These are phyloP conservation scores for Stachybotrys chlorohalonatus DNA, from an alignment of 2,329 filamentous ascomycete genomes.

Conservation along the genomic window DNA sequence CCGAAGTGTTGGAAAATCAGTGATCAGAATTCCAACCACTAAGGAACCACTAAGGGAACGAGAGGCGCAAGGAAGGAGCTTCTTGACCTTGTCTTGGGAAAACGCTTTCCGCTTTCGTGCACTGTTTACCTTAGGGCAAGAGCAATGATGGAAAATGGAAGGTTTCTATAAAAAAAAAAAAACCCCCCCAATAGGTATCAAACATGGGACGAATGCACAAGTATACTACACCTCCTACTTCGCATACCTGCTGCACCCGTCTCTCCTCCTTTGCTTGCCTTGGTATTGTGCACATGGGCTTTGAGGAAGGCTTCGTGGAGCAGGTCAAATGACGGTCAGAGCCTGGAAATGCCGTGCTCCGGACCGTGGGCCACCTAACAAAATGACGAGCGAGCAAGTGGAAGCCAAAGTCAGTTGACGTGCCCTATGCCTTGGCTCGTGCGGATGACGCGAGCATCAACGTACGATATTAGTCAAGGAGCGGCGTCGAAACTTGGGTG, in stretches of 20 bases:
- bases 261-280: too few species aligned
- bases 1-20: not conserved
- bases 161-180: too few species aligned
- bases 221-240: too few species aligned
- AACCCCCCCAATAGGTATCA: too few species aligned
- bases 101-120: not conserved
- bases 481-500: too few species aligned
- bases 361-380: not conserved
- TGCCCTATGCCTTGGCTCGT: not conserved
- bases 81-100: not conserved
- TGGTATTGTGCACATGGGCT: too few species aligned
- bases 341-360: not conserved
- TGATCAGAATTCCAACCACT: not conserved
- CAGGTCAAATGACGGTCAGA: not conserved
- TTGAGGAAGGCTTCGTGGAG: not conserved
- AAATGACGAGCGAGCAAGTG: not conserved
- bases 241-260: too few species aligned
- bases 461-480: not conserved
- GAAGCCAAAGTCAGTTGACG: not conserved
- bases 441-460: not conserved
- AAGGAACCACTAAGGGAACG: not conserved
- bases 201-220: too few species aligned
- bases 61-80: not conserved
- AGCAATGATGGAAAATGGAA: not conserved
- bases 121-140: not conserved